Evolutionary conservation across 2,329 filamentous ascomycete species (phyloP).

Genomic region (Diaporthe nobilis): DNA sequence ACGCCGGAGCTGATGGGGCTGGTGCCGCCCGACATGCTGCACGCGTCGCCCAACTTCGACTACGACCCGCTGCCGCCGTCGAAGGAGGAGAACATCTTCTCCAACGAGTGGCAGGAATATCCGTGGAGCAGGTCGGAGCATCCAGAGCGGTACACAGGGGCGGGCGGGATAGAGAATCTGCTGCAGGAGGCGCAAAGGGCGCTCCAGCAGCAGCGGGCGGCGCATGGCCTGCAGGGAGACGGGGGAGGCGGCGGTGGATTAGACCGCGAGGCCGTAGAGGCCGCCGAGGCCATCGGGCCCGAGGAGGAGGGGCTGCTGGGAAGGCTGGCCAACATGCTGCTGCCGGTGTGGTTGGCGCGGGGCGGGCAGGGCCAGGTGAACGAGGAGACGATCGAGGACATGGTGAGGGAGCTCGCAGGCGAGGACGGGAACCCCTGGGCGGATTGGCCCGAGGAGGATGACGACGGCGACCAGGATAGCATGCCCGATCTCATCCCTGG

Average conservation of each 20-base stretch:
- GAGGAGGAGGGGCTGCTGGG: constrained; percentile 26
- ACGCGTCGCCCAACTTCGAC: constrained; percentile 76
- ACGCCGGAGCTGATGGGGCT: constrained; percentile 78
- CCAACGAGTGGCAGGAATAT: constrained; percentile 56
- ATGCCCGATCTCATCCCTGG: constrained; percentile 15
- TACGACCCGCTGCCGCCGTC: constrained; percentile 87
- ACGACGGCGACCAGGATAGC: neutral
- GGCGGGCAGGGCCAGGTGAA: constrained; percentile 4
- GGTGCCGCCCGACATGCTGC: constrained; percentile 76
- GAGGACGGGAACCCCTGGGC: constrained; percentile 17
- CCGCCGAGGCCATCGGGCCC: neutral
- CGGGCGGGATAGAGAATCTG: constrained; percentile 22
- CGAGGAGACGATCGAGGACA: neutral
- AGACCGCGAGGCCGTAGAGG: neutral
- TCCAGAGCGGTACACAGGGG: constrained; percentile 5
- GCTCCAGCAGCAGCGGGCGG: constrained; percentile 25
- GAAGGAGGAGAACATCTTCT: constrained; percentile 67
- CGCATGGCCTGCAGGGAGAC: neutral
- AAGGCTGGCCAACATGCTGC: constrained; percentile 21
- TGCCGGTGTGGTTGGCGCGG: constrained; percentile 31
- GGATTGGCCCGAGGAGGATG: neutral
- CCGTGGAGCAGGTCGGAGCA: constrained; percentile 55
- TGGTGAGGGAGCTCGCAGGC: constrained; percentile 7
- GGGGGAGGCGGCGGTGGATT: neutral
- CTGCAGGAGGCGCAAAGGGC: constrained; percentile 14